Evolutionary conservation across 495 filamentous ascomycete genomes (phyloP).

Genomic region (Margaritispora aquatica): DNA sequence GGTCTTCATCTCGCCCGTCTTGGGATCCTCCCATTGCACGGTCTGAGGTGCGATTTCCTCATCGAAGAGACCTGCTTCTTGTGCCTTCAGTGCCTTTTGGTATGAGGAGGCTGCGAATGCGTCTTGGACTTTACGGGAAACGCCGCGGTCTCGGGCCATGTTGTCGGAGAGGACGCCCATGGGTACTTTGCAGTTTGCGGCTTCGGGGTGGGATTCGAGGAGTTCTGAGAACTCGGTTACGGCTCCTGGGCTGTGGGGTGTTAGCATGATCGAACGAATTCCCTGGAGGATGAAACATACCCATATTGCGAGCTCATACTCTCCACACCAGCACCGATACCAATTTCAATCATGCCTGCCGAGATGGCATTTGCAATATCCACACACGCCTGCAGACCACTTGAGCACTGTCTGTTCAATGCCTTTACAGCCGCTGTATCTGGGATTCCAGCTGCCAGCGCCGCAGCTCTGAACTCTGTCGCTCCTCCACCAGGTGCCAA

Average conservation of each 20-base stretch:
- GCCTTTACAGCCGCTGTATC: slow-evolving; percentile 73
- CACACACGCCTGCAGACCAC: slow-evolving; percentile 80
- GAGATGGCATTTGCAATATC: slow-evolving; percentile 90
- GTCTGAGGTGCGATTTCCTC: slow-evolving; percentile 85
- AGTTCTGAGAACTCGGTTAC: slow-evolving; percentile 94
- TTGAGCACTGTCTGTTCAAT: slow-evolving; percentile 88
- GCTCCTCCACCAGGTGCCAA: slow-evolving; percentile 90
- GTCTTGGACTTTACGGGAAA: slow-evolving; percentile 73
- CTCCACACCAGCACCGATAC: slow-evolving; percentile 95
- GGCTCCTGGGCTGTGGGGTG: slow-evolving; percentile 57
- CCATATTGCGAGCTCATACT: slow-evolving; percentile 93
- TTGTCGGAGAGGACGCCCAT: slow-evolving; percentile 94
- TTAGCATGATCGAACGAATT: background rate
- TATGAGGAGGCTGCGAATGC: slow-evolving; percentile 84
- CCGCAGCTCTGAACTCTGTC: slow-evolving; percentile 92
- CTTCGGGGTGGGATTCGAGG: slow-evolving; percentile 73
- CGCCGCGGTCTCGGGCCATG: slow-evolving; percentile 81
- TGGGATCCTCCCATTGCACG: slow-evolving; percentile 81
- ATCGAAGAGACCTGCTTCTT: slow-evolving; percentile 83
- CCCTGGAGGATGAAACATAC: slow-evolving; percentile 33
- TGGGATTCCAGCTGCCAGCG: slow-evolving; percentile 87
- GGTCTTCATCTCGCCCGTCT: slow-evolving; percentile 78
- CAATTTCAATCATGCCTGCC: slow-evolving; percentile 89
- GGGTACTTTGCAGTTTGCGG: slow-evolving; percentile 94
- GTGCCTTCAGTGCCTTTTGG: slow-evolving; percentile 81